A percentile compares a stretch with the other conserved stretches of the same genome.
Evolutionary conservation across 1,139 yeast genomes (phyloP).

Genomic region (Candida neerlandica): DNA sequence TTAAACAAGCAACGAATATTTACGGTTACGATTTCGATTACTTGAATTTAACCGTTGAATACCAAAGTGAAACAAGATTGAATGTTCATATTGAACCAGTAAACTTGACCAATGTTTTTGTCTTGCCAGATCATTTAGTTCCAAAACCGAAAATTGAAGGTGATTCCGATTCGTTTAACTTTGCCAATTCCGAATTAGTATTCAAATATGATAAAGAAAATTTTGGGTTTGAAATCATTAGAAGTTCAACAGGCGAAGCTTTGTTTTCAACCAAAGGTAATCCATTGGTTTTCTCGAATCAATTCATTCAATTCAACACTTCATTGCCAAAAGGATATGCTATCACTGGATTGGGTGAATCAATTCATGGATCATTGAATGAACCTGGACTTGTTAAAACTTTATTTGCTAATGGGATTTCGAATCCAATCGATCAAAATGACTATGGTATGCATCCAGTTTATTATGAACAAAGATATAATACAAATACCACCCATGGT

Average conservation of each 20-base stretch:
- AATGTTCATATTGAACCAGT: conserved; percentile 29
- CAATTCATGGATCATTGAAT: conserved; percentile 29
- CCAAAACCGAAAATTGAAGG: conserved; percentile 21
- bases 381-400: conserved; percentile 31
- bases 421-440: conserved; percentile 27
- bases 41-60: conserved; percentile 29
- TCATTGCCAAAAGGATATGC: conserved; percentile 28
- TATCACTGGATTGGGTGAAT: conserved; percentile 34
- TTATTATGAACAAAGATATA: conserved; percentile 24
- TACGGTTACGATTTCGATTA: conserved; percentile 32
- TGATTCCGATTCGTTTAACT: conserved; percentile 11
- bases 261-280: conserved; percentile 25
- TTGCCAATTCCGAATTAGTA: conserved; percentile 22
- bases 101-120: conserved; percentile 25
- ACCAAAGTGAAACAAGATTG: conserved; percentile 26
- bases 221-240: conserved; percentile 28
- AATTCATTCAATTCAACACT: conserved; percentile 32
- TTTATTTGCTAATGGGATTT: conserved; percentile 24
- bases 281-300: conserved; percentile 34
- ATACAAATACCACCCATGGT: conserved; percentile 24
- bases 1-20: conserved; percentile 27
- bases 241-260: conserved; percentile 26
- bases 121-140: conserved; percentile 27
- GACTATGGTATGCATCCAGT: conserved; percentile 28
- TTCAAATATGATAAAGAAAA: conserved; percentile 22